phyloP scores from a whole-genome alignment of 495 filamentous ascomycete genomes.

The Xylaria telfairii region DNA sequence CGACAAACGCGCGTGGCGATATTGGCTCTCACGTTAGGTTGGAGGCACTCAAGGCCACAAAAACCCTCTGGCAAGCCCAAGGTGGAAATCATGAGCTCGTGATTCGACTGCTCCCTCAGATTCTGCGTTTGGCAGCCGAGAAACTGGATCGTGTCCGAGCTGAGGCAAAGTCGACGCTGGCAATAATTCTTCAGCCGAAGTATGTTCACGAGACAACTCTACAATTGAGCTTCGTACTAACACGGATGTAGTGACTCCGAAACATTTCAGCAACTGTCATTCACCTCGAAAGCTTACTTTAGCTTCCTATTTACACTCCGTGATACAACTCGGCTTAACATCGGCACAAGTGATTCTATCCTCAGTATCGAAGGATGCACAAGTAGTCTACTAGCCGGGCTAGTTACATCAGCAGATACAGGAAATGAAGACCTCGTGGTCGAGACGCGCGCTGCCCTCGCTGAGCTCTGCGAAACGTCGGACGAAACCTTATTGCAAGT shows the following conservation, averaged over 20 bases:
- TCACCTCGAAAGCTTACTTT: conserved; percentile 60
- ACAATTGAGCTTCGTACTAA: neutral
- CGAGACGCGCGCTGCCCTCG: conserved; percentile 72
- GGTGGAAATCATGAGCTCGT: conserved; percentile 32
- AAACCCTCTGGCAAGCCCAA: conserved; percentile 46
- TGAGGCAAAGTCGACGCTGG: conserved; percentile 62
- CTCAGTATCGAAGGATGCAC: conserved; percentile 39
- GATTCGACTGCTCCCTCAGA: conserved; percentile 44
- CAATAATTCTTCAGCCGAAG: conserved; percentile 42
- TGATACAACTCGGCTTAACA: conserved; percentile 5
- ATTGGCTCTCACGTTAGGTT: conserved; percentile 82
- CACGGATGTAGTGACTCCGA: conserved; percentile 36
- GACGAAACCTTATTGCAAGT: conserved; percentile 38
- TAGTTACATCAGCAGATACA: conserved; percentile 79
- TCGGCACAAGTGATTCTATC: neutral
- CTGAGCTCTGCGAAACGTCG: conserved; percentile 51
- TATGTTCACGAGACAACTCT: conserved; percentile 27
- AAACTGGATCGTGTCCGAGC: conserved; percentile 86
- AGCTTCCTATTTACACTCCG: conserved; percentile 54
- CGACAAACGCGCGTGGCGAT: conserved; percentile 83
- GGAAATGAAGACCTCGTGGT: conserved; percentile 83
- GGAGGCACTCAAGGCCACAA: conserved; percentile 73
- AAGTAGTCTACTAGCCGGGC: conserved; percentile 69
- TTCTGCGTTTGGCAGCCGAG: conserved; percentile 78
- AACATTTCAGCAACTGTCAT: conserved; percentile 41